Evolutionary conservation across 2,329 filamentous ascomycete genomes (phyloP).

Genomic region (Myriangium duriaei): DNA sequence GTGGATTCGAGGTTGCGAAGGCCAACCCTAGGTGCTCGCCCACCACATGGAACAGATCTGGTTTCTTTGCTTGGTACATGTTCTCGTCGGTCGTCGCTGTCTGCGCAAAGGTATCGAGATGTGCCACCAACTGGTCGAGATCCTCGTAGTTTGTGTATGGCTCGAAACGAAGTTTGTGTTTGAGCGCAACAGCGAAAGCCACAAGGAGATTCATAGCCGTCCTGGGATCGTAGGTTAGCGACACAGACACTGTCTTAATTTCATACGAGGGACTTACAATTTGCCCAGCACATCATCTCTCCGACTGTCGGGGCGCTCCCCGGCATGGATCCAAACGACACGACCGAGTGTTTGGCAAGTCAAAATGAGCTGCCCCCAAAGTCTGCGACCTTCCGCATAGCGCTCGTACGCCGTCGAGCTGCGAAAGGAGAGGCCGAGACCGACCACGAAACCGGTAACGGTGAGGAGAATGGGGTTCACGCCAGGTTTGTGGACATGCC

Average conservation of each 20-base stretch:
- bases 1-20: slow-evolving; percentile 65
- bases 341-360: slow-evolving; percentile 48
- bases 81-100: slow-evolving; percentile 30
- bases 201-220: slow-evolving; percentile 66
- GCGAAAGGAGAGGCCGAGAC: slow-evolving; percentile 65
- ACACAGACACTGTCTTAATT: no score
- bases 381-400: slow-evolving; percentile 43
- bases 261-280: slow-evolving; percentile 34
- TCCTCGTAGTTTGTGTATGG: slow-evolving; percentile 68
- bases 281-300: slow-evolving; percentile 61
- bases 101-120: slow-evolving; percentile 64
- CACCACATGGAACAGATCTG: slow-evolving; percentile 14
- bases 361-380: slow-evolving; percentile 47
- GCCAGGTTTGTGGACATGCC: slow-evolving; percentile 36
- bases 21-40: slow-evolving; percentile 66
- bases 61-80: slow-evolving; percentile 26
- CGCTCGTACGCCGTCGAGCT: slow-evolving; percentile 68
- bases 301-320: slow-evolving; percentile 43
- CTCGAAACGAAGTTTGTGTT: slow-evolving; percentile 75
- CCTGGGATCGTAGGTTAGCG: not conserved
- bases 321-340: slow-evolving; percentile 68
- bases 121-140: slow-evolving; percentile 53
- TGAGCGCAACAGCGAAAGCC: slow-evolving; percentile 64
- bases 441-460: slow-evolving; percentile 70
- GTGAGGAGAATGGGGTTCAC: slow-evolving; percentile 60